Base-by-base conservation (phyloP, 805 yeast genomes). In the Metschnikowia santaceciliae region DNA sequence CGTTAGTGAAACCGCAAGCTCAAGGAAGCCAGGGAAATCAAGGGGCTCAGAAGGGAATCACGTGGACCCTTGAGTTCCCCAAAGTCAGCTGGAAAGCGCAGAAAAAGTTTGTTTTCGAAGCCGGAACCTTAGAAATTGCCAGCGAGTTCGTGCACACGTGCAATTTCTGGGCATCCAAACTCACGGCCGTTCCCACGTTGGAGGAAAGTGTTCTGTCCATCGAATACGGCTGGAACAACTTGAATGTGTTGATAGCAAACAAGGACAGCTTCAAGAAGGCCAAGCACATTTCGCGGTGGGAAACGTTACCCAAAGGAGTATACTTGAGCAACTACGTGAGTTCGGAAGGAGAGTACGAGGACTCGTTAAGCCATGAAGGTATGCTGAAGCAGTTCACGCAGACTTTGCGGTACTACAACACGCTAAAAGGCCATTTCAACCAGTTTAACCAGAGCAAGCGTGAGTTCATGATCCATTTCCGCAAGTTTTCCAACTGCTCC, bases 141-240 rank as follows among this genome's bases (percentile, higher is more conserved):
- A 68, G 71, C 40, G 86, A 82, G 61, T 88, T 80, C 66, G 81
- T 87, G 15, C 80, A 84, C 57, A 82, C 92, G 4, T 84, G 94
- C 67, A 90, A 90, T 66, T 90, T 88, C 64, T 90, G 97, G 96
- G 88, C 95, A 2, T 88, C 92, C 1, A 79, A 94, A 56, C 78
- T 87, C 35, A 85, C 96, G 6, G 85, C 90, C 14, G 84, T 88
- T 19, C 96, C 96, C 3, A 76, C 83, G 0, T 63, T 67, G 52
- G 87, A 84, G 60, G 85, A 82, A 49, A 82, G 86, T 54, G 75
- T 88, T 32, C 82, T 90, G 2, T 83, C 92, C 48, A 79, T 84
- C 52, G 95, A 90, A 63, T 90, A 82, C 63, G 96, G 96, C 2
- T 90, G 96, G 96, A 74, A 76, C 26, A 63, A 74, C 55, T 56